Evolutionary conservation across 2,329 filamentous ascomycete genomes (phyloP).

Genomic region (Phialophora verrucosa): DNA sequence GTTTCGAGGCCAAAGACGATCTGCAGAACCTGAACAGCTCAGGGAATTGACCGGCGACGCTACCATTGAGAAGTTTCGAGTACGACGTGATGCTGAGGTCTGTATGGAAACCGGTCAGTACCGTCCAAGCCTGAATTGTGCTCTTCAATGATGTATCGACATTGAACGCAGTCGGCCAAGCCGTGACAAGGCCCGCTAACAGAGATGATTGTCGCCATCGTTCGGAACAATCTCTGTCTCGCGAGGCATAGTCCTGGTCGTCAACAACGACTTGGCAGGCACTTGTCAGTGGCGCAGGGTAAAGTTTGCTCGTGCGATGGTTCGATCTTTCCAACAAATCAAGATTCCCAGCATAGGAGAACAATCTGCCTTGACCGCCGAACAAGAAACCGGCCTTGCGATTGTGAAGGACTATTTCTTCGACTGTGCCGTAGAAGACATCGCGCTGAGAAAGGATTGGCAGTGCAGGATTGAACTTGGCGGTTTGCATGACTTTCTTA

Average conservation of each 20-base stretch:
- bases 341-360: conserved; percentile 23
- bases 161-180: conserved; percentile 18
- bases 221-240: conserved; percentile 18
- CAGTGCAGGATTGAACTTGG: conserved; percentile 22
- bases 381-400: conserved; percentile 25
- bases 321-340: conserved; percentile 23
- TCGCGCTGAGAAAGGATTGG: conserved; percentile 27
- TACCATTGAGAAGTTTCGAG: conserved; percentile 15
- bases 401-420: conserved; percentile 25
- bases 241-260: conserved; percentile 20
- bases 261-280: not conserved
- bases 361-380: not conserved
- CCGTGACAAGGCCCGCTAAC: conserved; percentile 13
- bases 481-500: conserved; percentile 29
- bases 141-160: conserved; percentile 12
- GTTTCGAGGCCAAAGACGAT: conserved; percentile 1
- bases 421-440: conserved; percentile 26
- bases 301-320: conserved; percentile 24
- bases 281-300: conserved; percentile 8
- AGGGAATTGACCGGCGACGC: conserved; percentile 16
- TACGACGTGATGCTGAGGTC: conserved; percentile 10
- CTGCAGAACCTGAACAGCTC: conserved; percentile 23
- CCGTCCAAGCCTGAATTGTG: conserved; percentile 13
- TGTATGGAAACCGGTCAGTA: conserved; percentile 21
- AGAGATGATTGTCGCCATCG: not conserved